Conservation (phyloP, 306 rosid genomes). For the Sphenostylis stenocarpa region DNA sequence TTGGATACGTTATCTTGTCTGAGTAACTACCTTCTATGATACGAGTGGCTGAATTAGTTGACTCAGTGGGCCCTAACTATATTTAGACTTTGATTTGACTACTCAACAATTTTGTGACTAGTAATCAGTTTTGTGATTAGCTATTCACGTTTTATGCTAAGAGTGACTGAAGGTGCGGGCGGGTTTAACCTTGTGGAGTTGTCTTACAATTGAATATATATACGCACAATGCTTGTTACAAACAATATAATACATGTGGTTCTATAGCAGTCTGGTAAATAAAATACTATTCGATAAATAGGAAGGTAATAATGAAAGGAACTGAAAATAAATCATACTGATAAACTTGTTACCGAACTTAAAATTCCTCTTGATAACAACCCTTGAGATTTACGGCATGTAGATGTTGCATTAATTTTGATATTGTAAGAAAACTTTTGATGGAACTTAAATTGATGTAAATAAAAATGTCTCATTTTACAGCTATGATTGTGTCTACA, state of each 20-base stretch:
- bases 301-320: neutral
- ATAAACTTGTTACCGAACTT: neutral
- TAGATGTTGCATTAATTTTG: neutral
- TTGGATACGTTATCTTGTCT: neutral
- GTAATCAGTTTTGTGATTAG: too few species aligned
- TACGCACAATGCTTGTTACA: slow-evolving; percentile 13
- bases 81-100: too few species aligned
- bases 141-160: too few species aligned
- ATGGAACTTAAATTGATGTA: neutral
- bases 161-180: too few species aligned
- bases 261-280: slow-evolving; percentile 1
- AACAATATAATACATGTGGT: neutral
- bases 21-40: neutral
- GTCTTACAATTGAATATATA: neutral
- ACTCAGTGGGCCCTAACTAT: too few species aligned
- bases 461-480: slow-evolving; percentile 9
- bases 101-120: too few species aligned
- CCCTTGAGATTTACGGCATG: slow-evolving; percentile 1
- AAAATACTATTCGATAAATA: slow-evolving; percentile 1
- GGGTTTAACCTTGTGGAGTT: too few species aligned
- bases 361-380: neutral
- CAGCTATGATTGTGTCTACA: neutral
- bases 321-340: neutral
- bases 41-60: neutral
- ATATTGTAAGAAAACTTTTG: slow-evolving; percentile 3